Evolutionary conservation across 768 basidiomycete genomes (phyloP), one percentile per base, ranked within the genome.

Genomic region (Podaxis pistillaris): DNA sequence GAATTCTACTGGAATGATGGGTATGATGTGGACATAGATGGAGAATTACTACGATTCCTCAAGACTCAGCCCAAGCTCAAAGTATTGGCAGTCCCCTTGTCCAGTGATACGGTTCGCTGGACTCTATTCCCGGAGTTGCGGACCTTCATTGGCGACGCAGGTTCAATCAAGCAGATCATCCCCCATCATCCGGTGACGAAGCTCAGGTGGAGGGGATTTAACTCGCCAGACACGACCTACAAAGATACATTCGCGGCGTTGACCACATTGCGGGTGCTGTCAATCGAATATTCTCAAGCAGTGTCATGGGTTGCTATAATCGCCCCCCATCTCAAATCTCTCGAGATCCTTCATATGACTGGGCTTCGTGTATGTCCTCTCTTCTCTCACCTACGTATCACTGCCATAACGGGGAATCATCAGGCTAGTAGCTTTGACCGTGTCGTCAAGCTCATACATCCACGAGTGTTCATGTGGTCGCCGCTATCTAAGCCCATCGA

Each of bases 1-100:
- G 52, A 54, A 19, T 54, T 54, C 19, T 54, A 54, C 52, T 54
- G 52, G 52, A 1, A 54, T 36, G 52, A 54, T 37, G 52, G 52
- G n/a, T 54, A 54, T 13, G 3, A 12, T 13, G 33, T n/a, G n/a
- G 52, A 54, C 11, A 3, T 17, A 15, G 33, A 54, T 9, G 52
- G 52, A n/a, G 52, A 54, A 15, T 12, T 54, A 19, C 15, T 33
- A 0, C 33, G 33, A 28, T 54, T 54, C 30, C 30, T 54, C 13
- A 28, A 33, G 28, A 54, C 52, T 12, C 52, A 54, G 52, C 28
- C 28, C n/a, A 28, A 36, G 30, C 15, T 54, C 28, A 54, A 36
- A 36, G 26, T 37, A 13, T 33, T 54, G 28, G 52, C 52, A 33
- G 52, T 33, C 8, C 52, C 52, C 28, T 7, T 54, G 52, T n/a